Conservation (phyloP, 441 rosid species). For the Bruguiera hainesii region DNA sequence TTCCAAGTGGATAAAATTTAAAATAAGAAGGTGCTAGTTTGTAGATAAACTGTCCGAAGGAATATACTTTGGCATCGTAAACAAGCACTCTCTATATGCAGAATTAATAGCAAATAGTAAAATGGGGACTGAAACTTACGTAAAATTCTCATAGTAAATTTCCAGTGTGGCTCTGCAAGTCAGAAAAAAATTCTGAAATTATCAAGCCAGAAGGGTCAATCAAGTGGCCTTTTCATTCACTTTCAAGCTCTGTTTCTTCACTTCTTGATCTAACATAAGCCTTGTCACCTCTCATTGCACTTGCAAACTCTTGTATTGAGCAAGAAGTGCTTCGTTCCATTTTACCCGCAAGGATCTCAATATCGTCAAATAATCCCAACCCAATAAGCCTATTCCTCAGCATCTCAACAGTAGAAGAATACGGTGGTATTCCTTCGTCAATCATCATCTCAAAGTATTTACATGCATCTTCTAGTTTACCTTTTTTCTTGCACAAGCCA, state of each 20-base stretch:
- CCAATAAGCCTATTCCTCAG: constrained; percentile 63
- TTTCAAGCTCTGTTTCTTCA: constrained; percentile 53
- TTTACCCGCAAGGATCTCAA: constrained; percentile 68
- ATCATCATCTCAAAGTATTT: constrained; percentile 90
- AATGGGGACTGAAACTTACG: too few relatives aligned
- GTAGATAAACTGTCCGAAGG: too few relatives aligned
- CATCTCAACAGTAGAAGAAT: constrained; percentile 65
- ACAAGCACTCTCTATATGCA: too few relatives aligned
- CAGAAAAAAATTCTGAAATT: too few relatives aligned
- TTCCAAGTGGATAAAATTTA: too few relatives aligned
- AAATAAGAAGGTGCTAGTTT: too few relatives aligned
- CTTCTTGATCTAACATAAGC: constrained; percentile 32
- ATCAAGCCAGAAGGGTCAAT: too few relatives aligned
- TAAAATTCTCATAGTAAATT: too few relatives aligned
- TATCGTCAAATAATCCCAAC: constrained; percentile 49
- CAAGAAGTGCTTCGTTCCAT: constrained; percentile 73
- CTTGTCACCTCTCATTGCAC: constrained; percentile 60
- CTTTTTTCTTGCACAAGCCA: constrained; percentile 71
- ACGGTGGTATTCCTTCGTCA: constrained; percentile 88
- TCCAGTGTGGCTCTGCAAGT: too few relatives aligned
- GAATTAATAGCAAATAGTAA: too few relatives aligned
- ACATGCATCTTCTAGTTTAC: constrained; percentile 78
- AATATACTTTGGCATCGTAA: too few relatives aligned
- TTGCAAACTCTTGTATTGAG: constrained; percentile 60
- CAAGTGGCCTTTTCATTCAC: constrained; percentile 24